Percentiles rank a stretch among this genome's conserved stretches.
Evolutionary conservation across 768 basidiomycete genomes (phyloP).

Genomic region (Termitomyces sp.): DNA sequence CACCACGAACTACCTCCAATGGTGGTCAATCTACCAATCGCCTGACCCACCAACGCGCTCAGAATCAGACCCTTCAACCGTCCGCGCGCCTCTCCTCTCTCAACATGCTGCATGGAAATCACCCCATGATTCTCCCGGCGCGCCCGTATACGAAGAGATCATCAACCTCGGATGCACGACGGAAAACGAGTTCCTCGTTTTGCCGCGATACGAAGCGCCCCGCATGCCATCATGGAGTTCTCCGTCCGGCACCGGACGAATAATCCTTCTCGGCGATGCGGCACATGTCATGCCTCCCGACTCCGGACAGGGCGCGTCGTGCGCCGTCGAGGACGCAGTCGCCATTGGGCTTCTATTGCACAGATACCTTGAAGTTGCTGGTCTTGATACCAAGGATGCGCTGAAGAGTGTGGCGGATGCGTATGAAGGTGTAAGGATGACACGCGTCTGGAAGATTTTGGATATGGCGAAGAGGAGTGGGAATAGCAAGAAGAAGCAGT

Average conservation of each 20-base stretch:
- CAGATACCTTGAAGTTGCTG: slow-evolving; percentile 11
- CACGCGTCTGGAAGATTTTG: slow-evolving; percentile 16
- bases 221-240: slow-evolving; percentile 30
- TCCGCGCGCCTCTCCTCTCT: slow-evolving; percentile 24
- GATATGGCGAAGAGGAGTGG: slow-evolving; percentile 26
- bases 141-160: slow-evolving; percentile 19
- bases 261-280: slow-evolving; percentile 37
- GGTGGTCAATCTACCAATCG: slow-evolving; percentile 37
- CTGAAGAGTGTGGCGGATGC: not conserved
- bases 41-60: slow-evolving; percentile 19
- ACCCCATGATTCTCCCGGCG: slow-evolving; percentile 22
- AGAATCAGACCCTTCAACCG: slow-evolving; percentile 14
- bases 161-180: slow-evolving; percentile 23
- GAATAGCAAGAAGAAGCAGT: slow-evolving; percentile 24
- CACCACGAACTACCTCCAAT: slow-evolving; percentile 21
- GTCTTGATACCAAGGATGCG: slow-evolving; percentile 11
- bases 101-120: slow-evolving; percentile 29
- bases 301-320: slow-evolving; percentile 34
- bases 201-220: slow-evolving; percentile 30
- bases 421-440: not conserved
- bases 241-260: slow-evolving; percentile 22
- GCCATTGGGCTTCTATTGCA: slow-evolving; percentile 13
- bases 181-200: slow-evolving; percentile 20
- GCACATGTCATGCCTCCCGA: slow-evolving; percentile 40
- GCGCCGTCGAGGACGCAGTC: slow-evolving; percentile 34